These are phyloP conservation scores for Ceratorhiza oryzae-sativae DNA, from an alignment of 1,284 basidiomycete species.

Conservation along the genomic window DNA sequence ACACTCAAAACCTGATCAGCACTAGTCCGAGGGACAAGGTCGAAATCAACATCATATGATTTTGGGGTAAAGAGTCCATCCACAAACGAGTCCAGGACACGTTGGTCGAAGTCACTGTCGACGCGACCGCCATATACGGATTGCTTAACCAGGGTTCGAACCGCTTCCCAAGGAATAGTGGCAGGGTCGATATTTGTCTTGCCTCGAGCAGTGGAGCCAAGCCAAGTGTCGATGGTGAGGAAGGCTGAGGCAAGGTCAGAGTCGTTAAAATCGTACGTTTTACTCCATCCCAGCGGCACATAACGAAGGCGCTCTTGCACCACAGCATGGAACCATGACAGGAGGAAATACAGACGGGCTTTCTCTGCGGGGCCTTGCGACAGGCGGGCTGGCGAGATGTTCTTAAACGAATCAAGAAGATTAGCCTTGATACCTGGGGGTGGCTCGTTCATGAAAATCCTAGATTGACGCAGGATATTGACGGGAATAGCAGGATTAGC, in stretches of 20 bases:
- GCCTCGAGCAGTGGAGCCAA: conserved; percentile 80
- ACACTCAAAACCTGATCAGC: conserved; percentile 68
- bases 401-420: conserved; percentile 86
- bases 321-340: conserved; percentile 98
- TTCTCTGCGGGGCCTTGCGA: conserved; percentile 90
- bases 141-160: conserved; percentile 89
- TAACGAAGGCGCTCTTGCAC: conserved; percentile 96
- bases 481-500: conserved; percentile 91
- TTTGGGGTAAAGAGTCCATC: conserved; percentile 84
- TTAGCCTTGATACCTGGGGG: conserved; percentile 96
- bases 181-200: conserved; percentile 89
- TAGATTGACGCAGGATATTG: conserved; percentile 93
- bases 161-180: conserved; percentile 90
- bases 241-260: conserved; percentile 95
- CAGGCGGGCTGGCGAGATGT: conserved; percentile 73
- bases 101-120: conserved; percentile 93
- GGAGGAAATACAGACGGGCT: conserved; percentile 86
- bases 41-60: conserved; percentile 92
- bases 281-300: conserved; percentile 93
- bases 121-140: conserved; percentile 93
- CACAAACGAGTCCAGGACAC: conserved; percentile 89
- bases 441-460: conserved; percentile 97
- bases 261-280: conserved; percentile 97
- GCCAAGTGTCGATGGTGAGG: conserved; percentile 89
- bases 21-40: conserved; percentile 70